phyloP scores from a whole-genome alignment of 225 moss, liverwort and hornwort species.

The Polytrichum formosum region DNA sequence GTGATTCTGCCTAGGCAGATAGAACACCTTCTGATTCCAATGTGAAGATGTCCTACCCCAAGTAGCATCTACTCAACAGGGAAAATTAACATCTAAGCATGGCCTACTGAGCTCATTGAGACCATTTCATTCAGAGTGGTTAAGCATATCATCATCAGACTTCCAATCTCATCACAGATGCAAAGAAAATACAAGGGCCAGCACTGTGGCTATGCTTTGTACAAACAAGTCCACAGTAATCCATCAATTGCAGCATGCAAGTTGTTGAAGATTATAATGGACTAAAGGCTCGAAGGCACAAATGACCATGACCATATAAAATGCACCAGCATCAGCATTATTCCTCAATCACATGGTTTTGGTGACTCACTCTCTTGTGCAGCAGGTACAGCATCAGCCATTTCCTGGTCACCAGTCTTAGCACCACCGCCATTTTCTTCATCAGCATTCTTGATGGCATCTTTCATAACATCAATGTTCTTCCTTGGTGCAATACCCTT shows the following conservation, averaged over 20 bases:
- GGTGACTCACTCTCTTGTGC: not conserved
- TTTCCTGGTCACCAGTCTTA: slow-evolving; percentile 27
- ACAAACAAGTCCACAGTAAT: no score
- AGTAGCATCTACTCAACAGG: slow-evolving; percentile 22
- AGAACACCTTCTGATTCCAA: slow-evolving; percentile 11
- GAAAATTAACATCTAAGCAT: slow-evolving; percentile 14
- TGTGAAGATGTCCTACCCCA: slow-evolving; percentile 15
- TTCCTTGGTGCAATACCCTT: slow-evolving; percentile 94
- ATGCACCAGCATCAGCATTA: no score
- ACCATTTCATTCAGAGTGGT: slow-evolving; percentile 55
- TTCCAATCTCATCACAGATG: not conserved
- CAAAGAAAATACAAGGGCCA: not conserved
- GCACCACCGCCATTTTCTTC: slow-evolving; percentile 30
- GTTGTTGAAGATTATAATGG: no score
- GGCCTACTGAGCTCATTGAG: slow-evolving; percentile 18
- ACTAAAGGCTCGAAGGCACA: no score
- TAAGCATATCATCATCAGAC: slow-evolving; percentile 68
- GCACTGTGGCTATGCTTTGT: no score
- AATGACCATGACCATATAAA: no score
- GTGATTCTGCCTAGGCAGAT: slow-evolving; percentile 22
- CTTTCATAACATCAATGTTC: slow-evolving; percentile 96
- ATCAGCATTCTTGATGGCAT: slow-evolving; percentile 63
- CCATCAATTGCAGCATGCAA: no score
- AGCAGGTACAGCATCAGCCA: slow-evolving; percentile 35
- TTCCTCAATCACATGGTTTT: no score